Evolutionary conservation across 2,329 filamentous ascomycete species (phyloP), one percentile per base, ranked within the genome.

Genomic region (Hymenoscyphus albidus): DNA sequence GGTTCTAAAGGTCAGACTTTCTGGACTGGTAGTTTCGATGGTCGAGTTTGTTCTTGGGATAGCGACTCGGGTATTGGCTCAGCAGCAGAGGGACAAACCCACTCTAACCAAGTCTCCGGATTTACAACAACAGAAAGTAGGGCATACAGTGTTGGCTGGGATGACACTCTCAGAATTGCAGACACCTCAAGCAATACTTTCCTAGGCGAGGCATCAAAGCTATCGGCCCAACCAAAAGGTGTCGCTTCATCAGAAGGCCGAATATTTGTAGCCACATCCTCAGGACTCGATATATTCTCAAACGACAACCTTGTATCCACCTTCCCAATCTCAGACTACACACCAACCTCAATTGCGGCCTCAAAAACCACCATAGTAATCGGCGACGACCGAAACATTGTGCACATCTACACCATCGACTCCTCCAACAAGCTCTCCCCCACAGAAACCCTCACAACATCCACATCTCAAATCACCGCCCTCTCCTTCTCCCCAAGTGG

Each of bases 21-120:
- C 14, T 93, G 88, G 82, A 96, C 94, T 0, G 95, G 95, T 65
- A 96, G 93, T 78, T 96, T 93, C 70, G 95, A 99, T 68, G 95
- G 95, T 58, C 86, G 91, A 48, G 86, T 97, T 32, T 91, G 90
- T 75, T 87, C 85, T 63, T 99, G 95, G 94, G 89, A 98, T 74
- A 75, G 92, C 35, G 79, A 82, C 16, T 85, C 83, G 3, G 94
- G 93, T 1, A 76, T 81, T 55, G 92, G 89, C 27, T 83, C 87
- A 38, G 83, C 85, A 13, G 84, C 96, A 12, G 91, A 95, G 67
- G 94, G 95, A 35, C 87, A 92, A 69, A 81, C 85, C 3, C 95
- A 97, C 77, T 90, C 90, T 7, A 96, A 94, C 76, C 93, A 96
- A 76, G 87, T 98, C 61, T 86, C 88, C 3, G 90, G 91, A 60